Conservation (phyloP, 2,329 filamentous ascomycete genomes). For the Ascochyta viciae-villosae region DNA sequence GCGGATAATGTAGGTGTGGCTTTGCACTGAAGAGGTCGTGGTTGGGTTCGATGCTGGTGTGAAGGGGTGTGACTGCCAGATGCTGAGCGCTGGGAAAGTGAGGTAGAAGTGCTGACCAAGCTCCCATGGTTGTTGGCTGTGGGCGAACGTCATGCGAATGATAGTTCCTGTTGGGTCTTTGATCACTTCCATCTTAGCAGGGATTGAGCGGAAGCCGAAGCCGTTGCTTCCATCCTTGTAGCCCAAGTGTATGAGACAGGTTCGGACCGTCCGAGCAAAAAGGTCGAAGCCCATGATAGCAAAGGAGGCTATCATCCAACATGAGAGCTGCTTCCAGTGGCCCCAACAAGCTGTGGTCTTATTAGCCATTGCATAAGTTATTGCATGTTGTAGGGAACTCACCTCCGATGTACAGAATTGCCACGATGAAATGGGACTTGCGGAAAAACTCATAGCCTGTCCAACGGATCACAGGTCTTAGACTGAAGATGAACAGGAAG, state of each 20-base stretch:
- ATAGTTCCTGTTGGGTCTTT: slow-evolving; percentile 58
- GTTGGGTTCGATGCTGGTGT: slow-evolving; percentile 39
- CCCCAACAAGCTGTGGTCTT: slow-evolving; percentile 66
- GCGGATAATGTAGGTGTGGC: slow-evolving; percentile 41
- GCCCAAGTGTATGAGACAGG: slow-evolving; percentile 66
- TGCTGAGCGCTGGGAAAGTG: slow-evolving; percentile 68
- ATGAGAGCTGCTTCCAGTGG: slow-evolving; percentile 72
- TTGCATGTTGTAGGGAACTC: neutral
- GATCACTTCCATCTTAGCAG: slow-evolving; percentile 62
- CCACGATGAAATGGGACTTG: slow-evolving; percentile 74
- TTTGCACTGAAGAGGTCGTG: slow-evolving; percentile 6
- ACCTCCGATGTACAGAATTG: slow-evolving; percentile 71
- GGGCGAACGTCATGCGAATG: slow-evolving; percentile 69
- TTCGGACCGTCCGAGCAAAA: slow-evolving; percentile 62
- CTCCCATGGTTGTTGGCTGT: slow-evolving; percentile 67
- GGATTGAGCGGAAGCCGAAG: slow-evolving; percentile 63
- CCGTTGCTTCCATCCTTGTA: slow-evolving; percentile 53
- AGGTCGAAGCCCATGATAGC: slow-evolving; percentile 71
- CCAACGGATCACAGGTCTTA: slow-evolving; percentile 63
- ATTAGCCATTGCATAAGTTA: neutral
- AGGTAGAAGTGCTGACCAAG: slow-evolving; percentile 75
- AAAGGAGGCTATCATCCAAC: slow-evolving; percentile 72
- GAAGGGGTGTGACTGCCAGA: slow-evolving; percentile 77
- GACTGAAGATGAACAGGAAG: slow-evolving; percentile 66
- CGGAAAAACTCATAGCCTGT: slow-evolving; percentile 80